A percentile compares a stretch with the other conserved stretches of the same genome.
These are phyloP conservation scores for Fusarium sp. DNA, from an alignment of 2,329 filamentous ascomycete species.

Conservation along the genomic window DNA sequence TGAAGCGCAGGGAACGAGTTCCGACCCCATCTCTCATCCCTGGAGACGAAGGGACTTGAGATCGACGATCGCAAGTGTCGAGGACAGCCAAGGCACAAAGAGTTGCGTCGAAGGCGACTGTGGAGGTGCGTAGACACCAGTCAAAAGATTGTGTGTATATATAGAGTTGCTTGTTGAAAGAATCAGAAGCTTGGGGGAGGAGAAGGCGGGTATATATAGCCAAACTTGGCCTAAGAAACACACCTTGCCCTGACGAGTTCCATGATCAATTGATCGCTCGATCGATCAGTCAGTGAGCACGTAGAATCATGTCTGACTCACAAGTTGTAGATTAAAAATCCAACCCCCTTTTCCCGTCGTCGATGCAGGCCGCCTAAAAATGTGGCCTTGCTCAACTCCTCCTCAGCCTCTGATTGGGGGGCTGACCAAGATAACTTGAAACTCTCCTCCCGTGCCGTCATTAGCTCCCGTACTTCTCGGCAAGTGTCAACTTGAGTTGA, in stretches of 20 bases:
- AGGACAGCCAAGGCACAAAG: not conserved
- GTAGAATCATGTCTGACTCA: not conserved
- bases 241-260: not conserved
- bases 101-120: no score
- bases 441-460: not conserved
- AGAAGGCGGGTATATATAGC: not conserved
- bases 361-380: not conserved
- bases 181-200: not conserved
- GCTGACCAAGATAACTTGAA: not conserved
- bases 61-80: not conserved
- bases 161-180: not conserved
- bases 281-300: not conserved
- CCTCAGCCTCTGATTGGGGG: not conserved
- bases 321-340: not conserved
- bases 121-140: not conserved
- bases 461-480: not conserved
- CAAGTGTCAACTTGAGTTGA: not conserved
- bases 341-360: not conserved
- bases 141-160: not conserved
- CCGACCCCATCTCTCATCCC: not conserved
- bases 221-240: not conserved
- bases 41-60: not conserved
- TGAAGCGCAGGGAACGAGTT: not conserved
- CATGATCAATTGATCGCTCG: not conserved
- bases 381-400: not conserved